Conservation (phyloP, 2,329 filamentous ascomycete species). For the Sporothrix protearum region DNA sequence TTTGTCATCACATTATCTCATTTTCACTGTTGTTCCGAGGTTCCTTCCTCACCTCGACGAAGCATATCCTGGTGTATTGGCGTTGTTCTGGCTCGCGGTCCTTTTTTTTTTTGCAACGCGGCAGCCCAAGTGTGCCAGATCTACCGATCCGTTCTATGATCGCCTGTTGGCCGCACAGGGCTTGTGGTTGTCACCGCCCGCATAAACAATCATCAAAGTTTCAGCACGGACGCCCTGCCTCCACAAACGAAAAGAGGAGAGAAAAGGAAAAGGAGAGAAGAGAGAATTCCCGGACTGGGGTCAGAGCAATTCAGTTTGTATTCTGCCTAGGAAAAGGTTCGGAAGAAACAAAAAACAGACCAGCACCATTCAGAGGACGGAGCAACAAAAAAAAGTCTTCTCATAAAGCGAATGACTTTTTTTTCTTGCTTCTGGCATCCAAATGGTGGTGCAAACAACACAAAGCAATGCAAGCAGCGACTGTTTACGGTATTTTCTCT, state of each 20-base stretch:
- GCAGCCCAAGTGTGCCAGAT: background rate
- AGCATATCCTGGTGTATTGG: constrained; percentile 33
- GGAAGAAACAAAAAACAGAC: constrained; percentile 17
- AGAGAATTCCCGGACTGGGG: constrained; percentile 13
- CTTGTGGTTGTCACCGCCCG: background rate
- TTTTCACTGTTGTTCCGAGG: constrained; percentile 22
- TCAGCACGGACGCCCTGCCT: background rate
- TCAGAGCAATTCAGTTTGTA: constrained; percentile 29
- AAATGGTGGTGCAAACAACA: background rate
- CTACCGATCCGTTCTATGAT: background rate
- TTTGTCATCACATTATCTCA: constrained; percentile 12
- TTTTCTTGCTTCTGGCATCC: background rate
- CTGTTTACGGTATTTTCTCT: constrained; percentile 20
- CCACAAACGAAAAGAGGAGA: background rate
- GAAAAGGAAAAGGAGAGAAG: background rate
- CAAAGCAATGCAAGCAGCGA: background rate
- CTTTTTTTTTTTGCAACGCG: background rate
- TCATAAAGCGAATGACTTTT: background rate
- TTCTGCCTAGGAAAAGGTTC: constrained; percentile 8
- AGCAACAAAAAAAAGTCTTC: background rate
- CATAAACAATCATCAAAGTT: background rate
- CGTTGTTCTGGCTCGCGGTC: constrained; percentile 26
- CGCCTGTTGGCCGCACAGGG: background rate
- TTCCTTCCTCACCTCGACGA: constrained; percentile 20
- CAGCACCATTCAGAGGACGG: background rate